Percentiles rank a stretch among this genome's conserved stretches.
phyloP scores from a whole-genome alignment of 305 asterid species.

The Rubia tinctorum region DNA sequence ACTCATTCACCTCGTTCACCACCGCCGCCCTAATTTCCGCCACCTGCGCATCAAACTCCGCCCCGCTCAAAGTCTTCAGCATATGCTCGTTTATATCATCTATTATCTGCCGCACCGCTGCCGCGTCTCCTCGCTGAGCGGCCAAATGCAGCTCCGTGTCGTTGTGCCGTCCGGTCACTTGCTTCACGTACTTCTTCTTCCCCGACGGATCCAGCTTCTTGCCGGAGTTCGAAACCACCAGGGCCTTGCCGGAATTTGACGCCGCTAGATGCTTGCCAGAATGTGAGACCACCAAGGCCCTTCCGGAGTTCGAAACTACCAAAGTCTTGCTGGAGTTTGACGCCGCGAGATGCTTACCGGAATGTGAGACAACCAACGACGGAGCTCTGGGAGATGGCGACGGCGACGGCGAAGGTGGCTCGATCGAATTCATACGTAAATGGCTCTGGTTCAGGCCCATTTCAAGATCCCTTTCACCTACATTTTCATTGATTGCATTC shows the following conservation, averaged over 20 bases:
- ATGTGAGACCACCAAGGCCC: constrained; percentile 36
- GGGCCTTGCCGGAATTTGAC: constrained; percentile 47
- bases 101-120: constrained; percentile 43
- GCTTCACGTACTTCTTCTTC: constrained; percentile 57
- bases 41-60: constrained; percentile 72
- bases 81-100: constrained; percentile 51
- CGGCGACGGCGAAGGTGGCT: constrained; percentile 34
- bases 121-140: constrained; percentile 54
- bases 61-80: constrained; percentile 47
- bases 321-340: constrained; percentile 49
- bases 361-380: constrained; percentile 48
- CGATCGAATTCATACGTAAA: constrained; percentile 13
- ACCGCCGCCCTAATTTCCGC: constrained; percentile 72
- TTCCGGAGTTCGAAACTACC: constrained; percentile 44
- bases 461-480: constrained; percentile 64
- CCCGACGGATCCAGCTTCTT: constrained; percentile 50
- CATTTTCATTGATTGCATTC: background rate
- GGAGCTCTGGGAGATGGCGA: constrained; percentile 69
- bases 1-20: constrained; percentile 82
- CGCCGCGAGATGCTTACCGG: constrained; percentile 21
- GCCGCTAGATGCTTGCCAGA: constrained; percentile 47
- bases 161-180: constrained; percentile 59
- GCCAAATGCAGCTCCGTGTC: constrained; percentile 65
- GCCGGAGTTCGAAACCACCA: constrained; percentile 55
- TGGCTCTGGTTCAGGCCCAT: constrained; percentile 33